phyloP scores from a whole-genome alignment of 2,329 filamentous ascomycete genomes.

The Cryoendolithus antarcticus region DNA sequence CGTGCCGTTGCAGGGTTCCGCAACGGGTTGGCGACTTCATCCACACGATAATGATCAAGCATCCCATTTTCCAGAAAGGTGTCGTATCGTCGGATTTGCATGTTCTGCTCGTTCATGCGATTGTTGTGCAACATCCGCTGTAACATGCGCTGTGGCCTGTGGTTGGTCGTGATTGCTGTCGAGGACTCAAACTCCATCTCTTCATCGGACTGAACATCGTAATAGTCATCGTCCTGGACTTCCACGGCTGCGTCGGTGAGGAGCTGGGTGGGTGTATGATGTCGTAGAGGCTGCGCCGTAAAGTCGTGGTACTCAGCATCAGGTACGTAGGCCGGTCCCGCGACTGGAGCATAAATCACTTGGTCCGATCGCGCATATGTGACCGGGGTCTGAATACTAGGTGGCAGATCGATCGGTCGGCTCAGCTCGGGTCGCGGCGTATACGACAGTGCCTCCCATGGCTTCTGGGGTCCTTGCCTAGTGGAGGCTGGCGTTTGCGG shows the following conservation, averaged over 20 bases:
- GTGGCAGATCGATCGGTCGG: conserved; percentile 10
- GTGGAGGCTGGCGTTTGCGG: too few relatives aligned
- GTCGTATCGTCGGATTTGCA: conserved; percentile 29
- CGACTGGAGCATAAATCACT: not conserved
- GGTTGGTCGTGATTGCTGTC: conserved; percentile 6
- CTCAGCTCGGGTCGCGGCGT: conserved; percentile 11
- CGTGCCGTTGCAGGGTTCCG: conserved; percentile 68
- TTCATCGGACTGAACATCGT: conserved; percentile 36
- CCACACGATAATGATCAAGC: conserved; percentile 33
- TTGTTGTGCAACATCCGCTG: conserved; percentile 17
- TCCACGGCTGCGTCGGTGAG: conserved; percentile 30
- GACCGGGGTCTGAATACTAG: not conserved
- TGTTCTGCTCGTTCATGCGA: conserved; percentile 16
- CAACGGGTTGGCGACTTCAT: conserved; percentile 48
- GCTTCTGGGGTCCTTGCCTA: not conserved
- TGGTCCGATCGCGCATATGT: not conserved
- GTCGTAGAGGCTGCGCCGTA: conserved; percentile 7
- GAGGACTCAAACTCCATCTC: conserved; percentile 23
- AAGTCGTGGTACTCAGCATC: conserved; percentile 15
- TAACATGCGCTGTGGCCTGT: conserved; percentile 13
- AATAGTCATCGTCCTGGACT: conserved; percentile 37
- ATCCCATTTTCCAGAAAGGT: conserved; percentile 36
- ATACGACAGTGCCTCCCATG: conserved; percentile 10
- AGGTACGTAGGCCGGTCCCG: not conserved
- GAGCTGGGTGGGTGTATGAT: conserved; percentile 14